phyloP scores from a whole-genome alignment of 345 rosid genomes.

The Cardamine chenopodiifolia region DNA sequence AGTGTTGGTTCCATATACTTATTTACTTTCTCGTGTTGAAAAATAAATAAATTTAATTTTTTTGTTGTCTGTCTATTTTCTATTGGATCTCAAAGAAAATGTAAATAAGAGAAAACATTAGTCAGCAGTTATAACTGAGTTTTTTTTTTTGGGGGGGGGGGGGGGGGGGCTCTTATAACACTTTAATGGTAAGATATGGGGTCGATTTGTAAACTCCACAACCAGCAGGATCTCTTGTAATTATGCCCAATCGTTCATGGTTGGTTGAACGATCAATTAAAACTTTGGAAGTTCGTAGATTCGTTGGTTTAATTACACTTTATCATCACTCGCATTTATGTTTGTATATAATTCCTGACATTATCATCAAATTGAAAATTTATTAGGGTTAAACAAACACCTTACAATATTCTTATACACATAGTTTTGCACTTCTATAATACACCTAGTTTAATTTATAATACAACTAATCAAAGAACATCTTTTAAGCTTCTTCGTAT shows the following conservation, averaged over 20 bases:
- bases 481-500: not conserved
- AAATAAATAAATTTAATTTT: not conserved
- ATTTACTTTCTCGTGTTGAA: slow-evolving; percentile 23
- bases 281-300: slow-evolving; percentile 5
- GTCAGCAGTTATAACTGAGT: not conserved
- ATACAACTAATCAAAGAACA: no score
- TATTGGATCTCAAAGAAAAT: slow-evolving; percentile 21
- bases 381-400: not conserved
- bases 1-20: slow-evolving; percentile 24
- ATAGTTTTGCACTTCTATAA: not conserved
- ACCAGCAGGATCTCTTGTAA: slow-evolving; percentile 18
- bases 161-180: slow-evolving; percentile 19
- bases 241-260: slow-evolving; percentile 24
- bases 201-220: slow-evolving; percentile 27
- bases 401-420: not conserved
- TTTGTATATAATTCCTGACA: not conserved
- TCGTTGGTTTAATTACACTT: not conserved
- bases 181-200: slow-evolving; percentile 31
- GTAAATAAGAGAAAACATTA: not conserved
- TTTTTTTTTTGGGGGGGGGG: no score
- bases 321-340: slow-evolving; percentile 5
- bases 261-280: slow-evolving; percentile 18
- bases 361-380: no score
- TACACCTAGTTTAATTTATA: not conserved
- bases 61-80: slow-evolving; percentile 22